phyloP scores from a whole-genome alignment of 257 asterid species.

The Petrea volubilis region DNA sequence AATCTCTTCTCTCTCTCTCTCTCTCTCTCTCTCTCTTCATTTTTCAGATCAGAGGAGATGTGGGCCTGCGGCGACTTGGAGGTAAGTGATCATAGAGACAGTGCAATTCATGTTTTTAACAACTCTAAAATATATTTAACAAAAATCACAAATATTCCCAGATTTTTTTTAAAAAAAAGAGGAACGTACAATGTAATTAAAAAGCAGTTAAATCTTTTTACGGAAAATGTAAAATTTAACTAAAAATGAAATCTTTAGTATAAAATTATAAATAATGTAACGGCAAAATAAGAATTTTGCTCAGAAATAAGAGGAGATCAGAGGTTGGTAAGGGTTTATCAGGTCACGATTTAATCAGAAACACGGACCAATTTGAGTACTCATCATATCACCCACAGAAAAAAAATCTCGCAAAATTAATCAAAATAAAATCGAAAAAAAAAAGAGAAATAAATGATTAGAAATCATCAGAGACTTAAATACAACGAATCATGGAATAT shows the following conservation, averaged over 20 bases:
- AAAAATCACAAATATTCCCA: neutral
- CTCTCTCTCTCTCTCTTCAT: too few relatives aligned
- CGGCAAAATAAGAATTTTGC: too few relatives aligned
- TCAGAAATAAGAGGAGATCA: conserved; percentile 41
- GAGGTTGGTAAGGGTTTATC: conserved; percentile 54
- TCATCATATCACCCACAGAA: conserved; percentile 53
- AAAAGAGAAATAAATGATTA: neutral
- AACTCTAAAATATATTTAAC: neutral
- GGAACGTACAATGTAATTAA: neutral
- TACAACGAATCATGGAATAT: conserved; percentile 59
- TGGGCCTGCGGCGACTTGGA: too few relatives aligned
- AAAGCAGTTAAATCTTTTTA: neutral
- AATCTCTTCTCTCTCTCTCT: too few relatives aligned
- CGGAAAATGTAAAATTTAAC: too few relatives aligned
- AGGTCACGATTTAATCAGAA: conserved; percentile 60
- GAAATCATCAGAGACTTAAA: conserved; percentile 88
- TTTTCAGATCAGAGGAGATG: too few relatives aligned
- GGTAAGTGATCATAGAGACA: conserved; percentile 49
- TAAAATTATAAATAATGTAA: too few relatives aligned
- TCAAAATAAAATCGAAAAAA: neutral
- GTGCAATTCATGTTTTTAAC: neutral
- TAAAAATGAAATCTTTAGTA: too few relatives aligned
- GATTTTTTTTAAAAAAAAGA: neutral
- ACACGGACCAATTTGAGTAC: conserved; percentile 65
- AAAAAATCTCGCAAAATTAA: neutral